These are phyloP conservation scores for Mixia osmundae DNA, from an alignment of 1,284 basidiomycete genomes.

Conservation along the genomic window DNA sequence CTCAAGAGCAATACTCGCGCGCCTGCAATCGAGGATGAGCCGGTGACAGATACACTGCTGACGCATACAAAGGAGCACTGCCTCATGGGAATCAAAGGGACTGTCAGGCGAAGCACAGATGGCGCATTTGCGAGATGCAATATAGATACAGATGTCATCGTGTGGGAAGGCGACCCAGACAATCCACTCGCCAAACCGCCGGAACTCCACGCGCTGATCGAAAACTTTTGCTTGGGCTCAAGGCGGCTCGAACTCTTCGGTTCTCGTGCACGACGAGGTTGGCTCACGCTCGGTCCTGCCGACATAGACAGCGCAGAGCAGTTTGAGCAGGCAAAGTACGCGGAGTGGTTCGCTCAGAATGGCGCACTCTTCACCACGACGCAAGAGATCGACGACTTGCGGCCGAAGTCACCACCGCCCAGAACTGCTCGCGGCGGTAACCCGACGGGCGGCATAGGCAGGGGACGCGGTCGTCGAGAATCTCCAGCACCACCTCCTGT, in stretches of 20 bases:
- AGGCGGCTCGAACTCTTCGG: slow-evolving; percentile 82
- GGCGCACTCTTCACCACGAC: slow-evolving; percentile 43
- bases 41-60: slow-evolving; percentile 28
- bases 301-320: slow-evolving; percentile 18
- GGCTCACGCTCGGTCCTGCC: slow-evolving; percentile 52
- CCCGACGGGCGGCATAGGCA: background rate
- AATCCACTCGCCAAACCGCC: slow-evolving; percentile 71
- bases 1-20: slow-evolving; percentile 56
- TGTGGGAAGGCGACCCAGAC: slow-evolving; percentile 66
- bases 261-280: slow-evolving; percentile 53
- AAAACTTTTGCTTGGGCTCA: slow-evolving; percentile 90
- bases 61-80: slow-evolving; percentile 86
- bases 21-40: slow-evolving; percentile 4
- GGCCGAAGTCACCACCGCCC: slow-evolving; percentile 57
- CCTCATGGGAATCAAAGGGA: slow-evolving; percentile 94
- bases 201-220: slow-evolving; percentile 82
- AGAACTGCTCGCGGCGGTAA: background rate
- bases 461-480: background rate
- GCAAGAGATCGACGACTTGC: slow-evolving; percentile 55
- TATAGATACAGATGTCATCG: slow-evolving; percentile 87
- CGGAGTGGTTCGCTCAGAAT: slow-evolving; percentile 26
- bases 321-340: slow-evolving; percentile 16
- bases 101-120: slow-evolving; percentile 78
- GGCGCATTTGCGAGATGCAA: slow-evolving; percentile 69
- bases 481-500: background rate